Evolutionary conservation across 805 yeast genomes (phyloP).

Genomic region (Metschnikowia noctiluminum): DNA sequence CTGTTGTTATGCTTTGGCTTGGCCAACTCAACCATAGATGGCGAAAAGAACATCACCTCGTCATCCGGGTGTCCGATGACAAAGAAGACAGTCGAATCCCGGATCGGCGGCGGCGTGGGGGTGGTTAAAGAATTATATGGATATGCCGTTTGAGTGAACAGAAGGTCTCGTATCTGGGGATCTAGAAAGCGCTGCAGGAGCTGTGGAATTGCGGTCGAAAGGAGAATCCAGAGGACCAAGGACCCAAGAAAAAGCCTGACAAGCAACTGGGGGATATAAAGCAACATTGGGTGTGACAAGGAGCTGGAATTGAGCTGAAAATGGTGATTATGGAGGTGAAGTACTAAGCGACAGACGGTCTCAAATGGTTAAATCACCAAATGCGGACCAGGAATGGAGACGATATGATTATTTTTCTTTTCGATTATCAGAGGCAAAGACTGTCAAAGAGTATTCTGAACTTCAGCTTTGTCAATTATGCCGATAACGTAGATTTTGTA

Average conservation of each 20-base stretch:
- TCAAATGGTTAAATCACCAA: too few relatives aligned
- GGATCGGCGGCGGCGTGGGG: slow-evolving; percentile 31
- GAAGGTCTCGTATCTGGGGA: slow-evolving; percentile 25
- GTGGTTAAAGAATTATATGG: slow-evolving; percentile 38
- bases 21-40: slow-evolving; percentile 55
- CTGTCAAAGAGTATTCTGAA: too few relatives aligned
- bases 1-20: slow-evolving; percentile 47
- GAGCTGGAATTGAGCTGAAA: too few relatives aligned
- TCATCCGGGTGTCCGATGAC: slow-evolving; percentile 97
- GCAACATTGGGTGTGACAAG: too few relatives aligned
- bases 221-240: slow-evolving; percentile 35
- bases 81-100: slow-evolving; percentile 41
- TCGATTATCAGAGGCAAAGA: too few relatives aligned
- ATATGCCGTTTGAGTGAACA: slow-evolving; percentile 22
- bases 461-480: too few relatives aligned
- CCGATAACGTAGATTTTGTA: too few relatives aligned
- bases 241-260: slow-evolving; percentile 21
- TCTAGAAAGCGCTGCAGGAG: slow-evolving; percentile 26
- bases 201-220: slow-evolving; percentile 42
- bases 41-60: slow-evolving; percentile 96
- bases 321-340: too few relatives aligned
- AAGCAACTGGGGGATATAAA: slow-evolving; percentile 9
- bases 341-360: too few relatives aligned
- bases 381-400: too few relatives aligned
- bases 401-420: too few relatives aligned